Base-by-base conservation (phyloP, 768 basidiomycete genomes). In the Rhodotorula toruloides region DNA sequence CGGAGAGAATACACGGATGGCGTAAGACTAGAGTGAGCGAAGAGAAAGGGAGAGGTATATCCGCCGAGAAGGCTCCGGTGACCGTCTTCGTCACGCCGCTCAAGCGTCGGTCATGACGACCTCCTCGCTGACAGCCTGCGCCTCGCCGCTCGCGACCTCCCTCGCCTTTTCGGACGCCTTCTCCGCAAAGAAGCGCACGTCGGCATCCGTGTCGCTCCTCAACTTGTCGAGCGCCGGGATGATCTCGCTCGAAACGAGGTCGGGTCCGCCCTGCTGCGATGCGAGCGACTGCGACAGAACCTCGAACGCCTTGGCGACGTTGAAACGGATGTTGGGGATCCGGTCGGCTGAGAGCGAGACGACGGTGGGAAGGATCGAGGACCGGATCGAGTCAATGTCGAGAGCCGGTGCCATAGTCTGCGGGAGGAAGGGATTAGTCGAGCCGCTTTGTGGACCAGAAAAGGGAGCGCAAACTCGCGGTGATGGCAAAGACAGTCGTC, bases 261-360 rank as follows among this genome's bases (percentile, higher is more conserved):
- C 84, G 57, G 81, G 83, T 12, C 94, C 96, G 25, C 79, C 76
- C 1, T 83, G 75, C 27, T 77, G 74, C 10, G 67, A 48, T 17
- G 83, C 85, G 71, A 89, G 86, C 0, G 88, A 83, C 22, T 80
- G 80, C 2, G 90, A 90, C 72, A 97, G 83, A 21, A 91, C 85
- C 80, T 98, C 94, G 73, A 98, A 81, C 34, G 89, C 87, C 78
- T 97, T 98, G 32, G 93, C 89, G 36, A 98, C 93, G 77, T 98
- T 98, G 83, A 99, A 99, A 43, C 96, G 90, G 77, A 99, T 98
- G 79, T 99, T 99, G 59, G 96, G 96, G 76, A 99, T 98, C 17
- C 90, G 86, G 76, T 99, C 96, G 57, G 82, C 81, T 22, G 89
- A 86, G 50, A 99, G 84, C 64, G 86, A 83, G 63, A 94, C 79